Base-by-base conservation (phyloP, 2,329 filamentous ascomycete genomes). In the Calonectria pseudoreteaudii region DNA sequence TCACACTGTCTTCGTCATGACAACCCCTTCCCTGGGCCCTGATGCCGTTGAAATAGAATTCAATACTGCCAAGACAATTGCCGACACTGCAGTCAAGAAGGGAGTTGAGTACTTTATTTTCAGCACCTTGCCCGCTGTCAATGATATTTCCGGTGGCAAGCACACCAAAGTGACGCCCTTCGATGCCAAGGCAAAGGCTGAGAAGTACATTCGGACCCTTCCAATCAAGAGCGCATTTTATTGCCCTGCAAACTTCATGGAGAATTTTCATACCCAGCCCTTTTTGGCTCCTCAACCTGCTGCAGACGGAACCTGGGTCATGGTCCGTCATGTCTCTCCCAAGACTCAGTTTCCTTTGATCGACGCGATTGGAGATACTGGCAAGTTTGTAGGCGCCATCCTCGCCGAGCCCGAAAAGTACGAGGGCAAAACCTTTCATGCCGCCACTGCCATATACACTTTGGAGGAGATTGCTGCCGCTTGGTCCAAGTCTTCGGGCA, bases 181-280 rank as follows among this genome's bases (percentile, higher is more conserved):
- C 66, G 90, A 91, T 71, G 83, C 81, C 69, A 91, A 91, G 76
- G 88, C 88, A 9, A 82, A 87, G 44, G 85, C 87, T 0, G 89
- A 91, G 76, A 71, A 83, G 31, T 90, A 91, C 75, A 90, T 91
- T 68, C 86, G 88, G 14, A 75, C 76, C 0, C 81, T 90, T 0
- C 84, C 85, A 0, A 81, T 91, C 6, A 85, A 86, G 30, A 84
- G 82, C 60, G 83, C 85, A 3, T 88, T 88, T 73, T 82, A 85
- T 34, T 81, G 85, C 30, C 81, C 84, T 0, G 86, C 84, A 0
- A 84, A 79, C 60, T 88, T 86, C 79, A 87, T 88, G 84, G 81
- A 81, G 56, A 88, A 88, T 60, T 82, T 82, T 78, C 78, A 73
- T 13, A 68, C 65, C 9, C 77, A 75, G 3, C 49, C 76, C 9